Base-by-base conservation (phyloP, 441 rosid genomes). In the Metrosideros polymorpha region DNA sequence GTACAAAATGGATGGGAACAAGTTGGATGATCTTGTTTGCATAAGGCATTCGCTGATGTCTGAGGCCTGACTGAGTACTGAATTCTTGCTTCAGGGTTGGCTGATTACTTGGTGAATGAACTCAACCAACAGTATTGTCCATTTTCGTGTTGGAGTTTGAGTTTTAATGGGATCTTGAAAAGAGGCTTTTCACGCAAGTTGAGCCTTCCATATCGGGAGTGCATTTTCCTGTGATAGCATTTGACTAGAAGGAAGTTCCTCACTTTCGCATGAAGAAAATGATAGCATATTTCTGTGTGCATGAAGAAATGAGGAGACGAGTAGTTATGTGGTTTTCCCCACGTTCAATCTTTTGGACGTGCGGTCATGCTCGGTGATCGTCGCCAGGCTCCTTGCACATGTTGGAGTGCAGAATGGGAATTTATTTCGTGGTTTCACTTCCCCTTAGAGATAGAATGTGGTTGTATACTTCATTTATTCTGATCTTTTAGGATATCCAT, bases 1-100 rank as follows among this genome's bases (percentile, higher is more conserved):
- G 63, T 98, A 98, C 93, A 98, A 98, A 90, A 98, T 98, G 98
- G 99, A 98, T 77, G 99, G 99, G 22, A 98, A 96, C 89, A 96
- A 91, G 86, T 92, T 98, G 91, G 99, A 98, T 83, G 99, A 98
- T 93, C 93, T 98, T 87, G 98, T 98, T 42, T 98, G 99, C n/a
- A 93, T 96, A 47, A 91, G 92, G 90, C 99, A 95, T 88, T 85
- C 98, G 30, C 56, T 42, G 71, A 88, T 87, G 88, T 90, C 93
- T 27, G 89, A 88, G 90, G 90, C 85, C 82, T 92, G 91, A 91
- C n/a, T 35, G 79, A 71, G 27, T 19, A 42, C 79, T 10, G 47
- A 71, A 71, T 10, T 71, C 79, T 66, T 42, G 3, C 47, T 71
- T 19, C 47, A 12, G n/a, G 15, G 47, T 71, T 24, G 47, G 79